Conservation (phyloP, 306 rosid genomes). For the Citrullus mucosospermus region DNA sequence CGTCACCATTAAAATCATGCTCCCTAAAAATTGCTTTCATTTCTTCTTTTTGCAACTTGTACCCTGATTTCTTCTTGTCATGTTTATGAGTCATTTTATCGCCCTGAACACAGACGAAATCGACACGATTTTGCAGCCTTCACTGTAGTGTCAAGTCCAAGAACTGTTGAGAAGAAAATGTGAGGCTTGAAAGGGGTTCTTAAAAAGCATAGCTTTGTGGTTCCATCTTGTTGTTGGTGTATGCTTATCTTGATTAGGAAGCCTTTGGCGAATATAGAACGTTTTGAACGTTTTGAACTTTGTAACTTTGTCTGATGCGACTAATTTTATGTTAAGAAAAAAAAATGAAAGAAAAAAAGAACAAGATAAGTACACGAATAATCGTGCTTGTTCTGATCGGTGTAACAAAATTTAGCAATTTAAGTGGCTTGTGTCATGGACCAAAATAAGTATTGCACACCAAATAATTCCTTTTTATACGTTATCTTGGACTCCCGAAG, state of each 20-base stretch:
- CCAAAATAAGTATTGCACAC: too few species aligned
- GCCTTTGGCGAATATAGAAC: not conserved
- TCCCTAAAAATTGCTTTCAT: not conserved
- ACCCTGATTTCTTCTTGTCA: not conserved
- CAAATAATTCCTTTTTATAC: too few species aligned
- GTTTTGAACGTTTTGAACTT: not conserved
- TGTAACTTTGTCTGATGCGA: not conserved
- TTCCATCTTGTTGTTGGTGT: not conserved
- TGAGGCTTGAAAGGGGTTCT: not conserved
- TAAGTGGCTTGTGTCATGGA: too few species aligned
- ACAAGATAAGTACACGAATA: too few species aligned
- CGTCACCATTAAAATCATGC: slow-evolving; percentile 1
- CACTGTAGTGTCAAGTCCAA: not conserved
- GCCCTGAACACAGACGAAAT: not conserved
- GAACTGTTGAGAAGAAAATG: not conserved
- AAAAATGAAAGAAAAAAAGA: too few species aligned
- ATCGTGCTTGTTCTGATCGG: too few species aligned
- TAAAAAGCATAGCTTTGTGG: not conserved
- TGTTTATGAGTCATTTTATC: not conserved
- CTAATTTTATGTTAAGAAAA: too few species aligned
- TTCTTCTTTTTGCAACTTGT: not conserved
- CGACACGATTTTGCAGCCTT: not conserved
- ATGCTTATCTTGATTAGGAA: not conserved
- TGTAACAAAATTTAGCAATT: too few species aligned
- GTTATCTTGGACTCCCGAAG: too few species aligned